Evolutionary conservation across 306 rosid species (phyloP), one percentile per base, ranked within the genome.

Genomic region (Styphnolobium japonicum): DNA sequence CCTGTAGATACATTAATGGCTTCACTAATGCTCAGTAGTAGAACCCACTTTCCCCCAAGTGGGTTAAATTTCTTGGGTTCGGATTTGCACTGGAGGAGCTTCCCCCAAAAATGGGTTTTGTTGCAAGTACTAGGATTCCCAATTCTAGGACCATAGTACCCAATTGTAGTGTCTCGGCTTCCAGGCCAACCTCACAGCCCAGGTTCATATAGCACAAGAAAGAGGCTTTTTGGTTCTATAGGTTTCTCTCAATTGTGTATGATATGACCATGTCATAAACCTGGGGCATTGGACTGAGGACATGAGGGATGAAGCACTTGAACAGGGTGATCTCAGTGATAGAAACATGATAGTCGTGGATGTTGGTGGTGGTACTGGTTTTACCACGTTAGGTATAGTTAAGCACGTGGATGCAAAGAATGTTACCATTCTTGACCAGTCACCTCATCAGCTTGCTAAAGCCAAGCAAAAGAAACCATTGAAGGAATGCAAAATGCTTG

Each of bases 261-360:
- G n/a, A n/a, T n/a, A n/a, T n/a, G 97, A 94, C 84, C 97, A 92
- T 74, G 60, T 92, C 29, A 89, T 94, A 46, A 94, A 94, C 81
- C 98, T 97, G 34, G 97, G 97, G 15, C 97, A 92, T 56, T 94
- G 98, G 97, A 92, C 97, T 15, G 98, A 91, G 86, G 98, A 94
- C 66, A 92, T 94, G 97, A 91, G 98, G 73, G 98, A 94, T 46
- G 97, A 94, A 0, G 98, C 97, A 21, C 97, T 94, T 15, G 97
- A 92, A 73, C 97, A 97, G 0, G 97, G 97, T 23, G 97, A 92
- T 67, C 97, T 94, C 10, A 73, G 18, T 73, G 70, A 91, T 57
- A 72, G 92, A 82, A 88, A 77, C 0, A 92, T 94, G 97, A 10
- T 88, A 33, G 97, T 94, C 0, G 97, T 94, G 6, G 97, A 94